Conservation (phyloP, 495 filamentous ascomycete genomes). For the Talaromyces wortmannii region DNA sequence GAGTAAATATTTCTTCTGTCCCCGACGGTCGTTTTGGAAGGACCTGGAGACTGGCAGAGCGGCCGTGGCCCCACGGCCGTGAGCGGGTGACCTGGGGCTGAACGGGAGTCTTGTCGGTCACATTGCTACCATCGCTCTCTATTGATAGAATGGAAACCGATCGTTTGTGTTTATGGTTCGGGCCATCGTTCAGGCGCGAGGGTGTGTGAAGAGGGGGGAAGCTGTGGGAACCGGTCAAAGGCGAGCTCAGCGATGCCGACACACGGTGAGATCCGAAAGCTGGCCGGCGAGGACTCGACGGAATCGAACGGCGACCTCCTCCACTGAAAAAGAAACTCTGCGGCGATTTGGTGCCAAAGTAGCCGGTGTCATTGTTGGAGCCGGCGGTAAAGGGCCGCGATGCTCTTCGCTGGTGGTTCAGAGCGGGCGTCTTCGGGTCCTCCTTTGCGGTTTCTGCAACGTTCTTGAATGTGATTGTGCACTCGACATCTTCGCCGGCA, state of each 20-base stretch:
- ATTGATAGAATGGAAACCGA: conserved; percentile 96
- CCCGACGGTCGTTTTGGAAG: conserved; percentile 49
- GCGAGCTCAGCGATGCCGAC: conserved; percentile 38
- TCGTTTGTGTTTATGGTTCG: conserved; percentile 53
- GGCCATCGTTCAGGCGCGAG: conserved; percentile 28
- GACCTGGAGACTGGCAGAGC: conserved; percentile 81
- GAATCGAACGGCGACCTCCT: conserved; percentile 28
- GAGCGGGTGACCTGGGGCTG: conserved; percentile 30
- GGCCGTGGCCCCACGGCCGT: conserved; percentile 60
- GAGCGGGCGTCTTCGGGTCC: conserved; percentile 21
- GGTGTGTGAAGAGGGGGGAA: conserved; percentile 33
- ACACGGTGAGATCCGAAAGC: conserved; percentile 23
- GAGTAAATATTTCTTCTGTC: conserved; percentile 27
- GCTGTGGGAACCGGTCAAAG: conserved; percentile 35
- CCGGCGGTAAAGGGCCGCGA: conserved; percentile 31
- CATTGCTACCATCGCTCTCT: conserved; percentile 50
- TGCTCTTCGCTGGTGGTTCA: conserved; percentile 38
- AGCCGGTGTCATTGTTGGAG: conserved; percentile 25
- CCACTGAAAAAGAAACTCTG: conserved; percentile 26
- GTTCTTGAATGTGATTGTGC: conserved; percentile 94
- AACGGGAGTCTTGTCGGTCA: conserved; percentile 33
- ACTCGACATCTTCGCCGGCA: conserved; percentile 89
- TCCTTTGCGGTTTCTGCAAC: conserved; percentile 41
- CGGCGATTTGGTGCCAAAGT: conserved; percentile 34
- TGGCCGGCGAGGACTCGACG: conserved; percentile 24